Base-by-base conservation (phyloP, 2,329 filamentous ascomycete genomes). In the Allantophomopsis cytisporea region DNA sequence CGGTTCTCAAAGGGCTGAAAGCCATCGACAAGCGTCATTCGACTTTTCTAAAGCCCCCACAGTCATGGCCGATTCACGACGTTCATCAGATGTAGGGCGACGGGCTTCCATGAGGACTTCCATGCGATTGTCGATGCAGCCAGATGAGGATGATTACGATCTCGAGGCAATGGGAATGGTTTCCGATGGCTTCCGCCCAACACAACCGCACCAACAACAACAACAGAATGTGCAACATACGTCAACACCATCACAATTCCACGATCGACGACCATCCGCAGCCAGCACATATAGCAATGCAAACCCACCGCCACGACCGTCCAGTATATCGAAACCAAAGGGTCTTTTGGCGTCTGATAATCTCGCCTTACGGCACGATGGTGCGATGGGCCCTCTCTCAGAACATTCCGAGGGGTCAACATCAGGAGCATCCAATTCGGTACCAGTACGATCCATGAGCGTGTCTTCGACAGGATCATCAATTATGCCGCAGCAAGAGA, bases 311-410 rank as follows among this genome's bases (percentile, higher is more conserved):
- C 54, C 56, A 41, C 62, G 69, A 41, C 64, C 69, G 31, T 73
- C 71, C 3, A 78, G 73, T 53, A 68, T 68, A 36, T 61, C 68
- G 12, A 79, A 79, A 45, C 61, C 67, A n/a, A 63, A 61, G 5
- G n/a, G 16, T 10, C 16, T 17, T 11, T 60, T 58, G 11, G 59
- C 55, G 6, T 58, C 65, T 18, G 70, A 73, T 43, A 66, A 68
- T 13, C 60, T 75, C 13, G 59, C 68, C 7, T 58, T 74, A 30
- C 62, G 65, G 36, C 64, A 74, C 44, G 71, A 76, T 48, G 69
- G 68, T 13, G 58, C 53, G 5, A 60, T 58, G 50, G 55, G 54
- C 17, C 45, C 52, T 35, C 50, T 49, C 13, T 28, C 23, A 28
- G 23, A 28, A 28, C 23, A 28, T 28, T 18, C 38, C 7, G 21